A percentile compares a stretch with the other conserved stretches of the same genome.
Conservation (phyloP, 2,329 filamentous ascomycete genomes). For the Periconia sp. region DNA sequence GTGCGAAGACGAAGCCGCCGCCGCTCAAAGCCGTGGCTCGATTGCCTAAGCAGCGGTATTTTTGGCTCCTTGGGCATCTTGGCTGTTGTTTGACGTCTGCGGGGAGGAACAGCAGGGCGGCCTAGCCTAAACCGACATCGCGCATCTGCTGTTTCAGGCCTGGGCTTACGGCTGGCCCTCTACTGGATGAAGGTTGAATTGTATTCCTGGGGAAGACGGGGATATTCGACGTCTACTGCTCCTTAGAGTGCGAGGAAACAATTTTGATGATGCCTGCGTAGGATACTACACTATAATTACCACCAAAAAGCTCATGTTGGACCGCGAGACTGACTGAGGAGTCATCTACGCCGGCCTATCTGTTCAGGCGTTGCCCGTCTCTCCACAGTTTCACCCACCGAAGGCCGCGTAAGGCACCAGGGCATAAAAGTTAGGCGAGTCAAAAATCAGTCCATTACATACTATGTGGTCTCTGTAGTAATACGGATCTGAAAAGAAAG, state of each 20-base stretch:
- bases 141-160: constrained; percentile 16
- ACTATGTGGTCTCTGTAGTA: too few relatives aligned
- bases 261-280: too few relatives aligned
- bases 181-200: not conserved
- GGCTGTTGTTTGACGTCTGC: constrained; percentile 4
- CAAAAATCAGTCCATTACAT: constrained; percentile 4
- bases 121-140: constrained; percentile 20
- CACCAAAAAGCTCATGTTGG: too few relatives aligned
- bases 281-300: too few relatives aligned
- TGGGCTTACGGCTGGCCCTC: not conserved
- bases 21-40: too few relatives aligned
- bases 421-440: not conserved
- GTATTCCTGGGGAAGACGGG: not conserved
- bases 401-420: constrained; percentile 2
- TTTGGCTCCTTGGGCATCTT: too few relatives aligned
- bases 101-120: constrained; percentile 5
- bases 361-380: too few relatives aligned
- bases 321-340: too few relatives aligned
- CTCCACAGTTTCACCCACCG: constrained; percentile 10
- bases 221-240: not conserved
- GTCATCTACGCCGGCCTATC: too few relatives aligned
- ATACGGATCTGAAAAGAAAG: not conserved
- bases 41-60: too few relatives aligned
- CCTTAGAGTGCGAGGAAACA: too few relatives aligned
- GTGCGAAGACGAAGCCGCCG: not conserved